phyloP scores from a whole-genome alignment of 2,329 filamentous ascomycete genomes.

The Pseudogymnoascus sp. region DNA sequence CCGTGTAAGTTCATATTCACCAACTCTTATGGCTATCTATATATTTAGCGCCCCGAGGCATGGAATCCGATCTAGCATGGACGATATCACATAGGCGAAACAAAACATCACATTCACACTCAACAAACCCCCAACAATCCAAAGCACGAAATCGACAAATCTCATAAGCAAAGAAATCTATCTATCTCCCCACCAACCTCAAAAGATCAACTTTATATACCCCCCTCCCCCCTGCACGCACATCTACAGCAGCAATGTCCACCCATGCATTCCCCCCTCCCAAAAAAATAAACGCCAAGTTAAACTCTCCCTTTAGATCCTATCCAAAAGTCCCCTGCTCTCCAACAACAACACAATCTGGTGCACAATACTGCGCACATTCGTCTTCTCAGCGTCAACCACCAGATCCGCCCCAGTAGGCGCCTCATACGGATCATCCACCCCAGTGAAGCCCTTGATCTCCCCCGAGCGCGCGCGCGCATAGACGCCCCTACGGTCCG shows the following conservation, averaged over 20 bases:
- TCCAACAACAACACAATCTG: slow-evolving; percentile 92
- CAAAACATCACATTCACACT: background rate
- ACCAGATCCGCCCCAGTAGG: slow-evolving; percentile 75
- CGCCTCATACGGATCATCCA: slow-evolving; percentile 91
- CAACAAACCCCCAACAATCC: background rate
- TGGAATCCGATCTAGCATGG: background rate
- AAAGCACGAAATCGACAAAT: background rate
- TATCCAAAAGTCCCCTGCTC: slow-evolving; percentile 79
- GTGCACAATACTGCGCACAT: slow-evolving; percentile 87
- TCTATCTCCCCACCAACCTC: background rate
- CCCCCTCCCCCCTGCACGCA: background rate
- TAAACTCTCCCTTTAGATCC: slow-evolving; percentile 24
- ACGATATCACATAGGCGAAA: no score
- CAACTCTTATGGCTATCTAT: background rate
- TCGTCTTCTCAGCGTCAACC: slow-evolving; percentile 79
- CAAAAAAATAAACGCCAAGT: background rate
- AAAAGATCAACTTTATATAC: background rate
- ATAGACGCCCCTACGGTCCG: slow-evolving; percentile 88
- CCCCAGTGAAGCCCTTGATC: slow-evolving; percentile 97
- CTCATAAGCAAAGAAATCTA: slow-evolving; percentile 2
- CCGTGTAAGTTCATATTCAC: background rate
- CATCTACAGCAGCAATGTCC: no score
- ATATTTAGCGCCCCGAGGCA: background rate
- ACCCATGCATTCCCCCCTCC: background rate
- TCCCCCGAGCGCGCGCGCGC: slow-evolving; percentile 74